phyloP scores from a whole-genome alignment of 164 flowering plant genomes.

The Aristolochia fimbriata region DNA sequence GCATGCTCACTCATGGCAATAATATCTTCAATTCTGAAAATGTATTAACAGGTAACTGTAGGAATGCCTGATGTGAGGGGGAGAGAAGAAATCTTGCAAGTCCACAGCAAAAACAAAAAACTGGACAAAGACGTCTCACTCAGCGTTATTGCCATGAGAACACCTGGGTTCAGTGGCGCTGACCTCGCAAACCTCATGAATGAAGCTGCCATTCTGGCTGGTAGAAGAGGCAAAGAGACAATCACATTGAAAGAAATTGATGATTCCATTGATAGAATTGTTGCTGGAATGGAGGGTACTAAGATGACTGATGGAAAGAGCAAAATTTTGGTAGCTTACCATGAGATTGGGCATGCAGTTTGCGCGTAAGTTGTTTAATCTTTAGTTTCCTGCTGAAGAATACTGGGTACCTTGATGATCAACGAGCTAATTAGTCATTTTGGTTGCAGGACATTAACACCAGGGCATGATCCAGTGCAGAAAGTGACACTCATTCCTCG shows the following conservation, averaged over 20 bases:
- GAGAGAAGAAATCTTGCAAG: conserved; percentile 56
- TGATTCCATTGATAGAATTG: conserved; percentile 63
- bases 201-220: conserved; percentile 80
- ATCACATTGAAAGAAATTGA: conserved; percentile 54
- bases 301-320: conserved; percentile 72
- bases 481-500: conserved; percentile 59
- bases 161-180: conserved; percentile 76
- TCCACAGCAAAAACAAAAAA: conserved; percentile 59
- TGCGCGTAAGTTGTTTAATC: conserved; percentile 39
- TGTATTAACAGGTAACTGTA: conserved; percentile 42
- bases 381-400: neutral
- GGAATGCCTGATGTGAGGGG: conserved; percentile 70
- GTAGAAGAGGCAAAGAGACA: conserved; percentile 55
- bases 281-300: conserved; percentile 81
- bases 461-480: conserved; percentile 67
- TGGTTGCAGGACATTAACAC: conserved; percentile 41
- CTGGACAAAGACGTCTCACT: conserved; percentile 47
- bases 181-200: conserved; percentile 76
- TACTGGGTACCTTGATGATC: too few relatives aligned
- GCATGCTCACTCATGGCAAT: too few relatives aligned
- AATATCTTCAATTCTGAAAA: neutral
- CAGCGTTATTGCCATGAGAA: conserved; percentile 54
- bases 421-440: neutral
- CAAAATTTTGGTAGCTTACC: conserved; percentile 70
- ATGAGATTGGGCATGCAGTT: conserved; percentile 66